Conservation (phyloP, 768 basidiomycete genomes). For the Strobilomyces confusus region DNA sequence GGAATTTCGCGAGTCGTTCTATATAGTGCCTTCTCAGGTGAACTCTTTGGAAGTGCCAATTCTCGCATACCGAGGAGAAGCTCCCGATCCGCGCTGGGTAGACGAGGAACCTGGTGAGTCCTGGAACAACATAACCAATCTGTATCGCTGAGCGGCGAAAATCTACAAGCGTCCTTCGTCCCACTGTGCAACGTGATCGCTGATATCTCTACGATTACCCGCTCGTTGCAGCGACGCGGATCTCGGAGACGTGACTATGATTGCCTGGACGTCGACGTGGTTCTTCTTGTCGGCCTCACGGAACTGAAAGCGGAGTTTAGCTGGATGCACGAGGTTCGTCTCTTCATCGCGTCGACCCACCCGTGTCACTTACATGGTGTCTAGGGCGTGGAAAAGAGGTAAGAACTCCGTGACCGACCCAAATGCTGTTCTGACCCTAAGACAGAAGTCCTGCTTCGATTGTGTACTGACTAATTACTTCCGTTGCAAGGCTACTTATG, state of each 20-base stretch:
- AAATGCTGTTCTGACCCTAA: background rate
- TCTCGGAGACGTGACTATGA: slow-evolving; percentile 10
- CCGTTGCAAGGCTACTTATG: background rate
- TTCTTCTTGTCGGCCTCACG: slow-evolving; percentile 40
- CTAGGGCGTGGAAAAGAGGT: slow-evolving; percentile 21
- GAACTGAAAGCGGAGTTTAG: slow-evolving; percentile 43
- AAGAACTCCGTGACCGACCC: background rate
- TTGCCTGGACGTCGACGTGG: slow-evolving; percentile 27
- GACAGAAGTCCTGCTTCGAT: slow-evolving; percentile 20
- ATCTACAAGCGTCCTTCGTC: slow-evolving; percentile 1
- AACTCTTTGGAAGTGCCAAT: background rate
- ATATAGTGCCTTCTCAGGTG: too few species aligned
- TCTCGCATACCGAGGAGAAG: slow-evolving; percentile 16
- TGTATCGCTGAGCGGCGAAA: background rate
- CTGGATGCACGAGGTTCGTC: slow-evolving; percentile 34
- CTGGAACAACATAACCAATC: too few species aligned
- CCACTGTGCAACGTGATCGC: slow-evolving; percentile 10
- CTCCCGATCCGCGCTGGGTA: slow-evolving; percentile 3
- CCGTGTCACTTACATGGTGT: background rate
- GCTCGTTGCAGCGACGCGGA: background rate
- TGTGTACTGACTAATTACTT: slow-evolving; percentile 11
- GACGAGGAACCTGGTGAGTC: slow-evolving; percentile 12
- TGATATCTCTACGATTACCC: slow-evolving; percentile 6
- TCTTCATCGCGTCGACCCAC: background rate
- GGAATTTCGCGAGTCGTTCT: slow-evolving; percentile 17